Conservation (phyloP, 2,329 filamentous ascomycete genomes). For the Fusarium circinatum region DNA sequence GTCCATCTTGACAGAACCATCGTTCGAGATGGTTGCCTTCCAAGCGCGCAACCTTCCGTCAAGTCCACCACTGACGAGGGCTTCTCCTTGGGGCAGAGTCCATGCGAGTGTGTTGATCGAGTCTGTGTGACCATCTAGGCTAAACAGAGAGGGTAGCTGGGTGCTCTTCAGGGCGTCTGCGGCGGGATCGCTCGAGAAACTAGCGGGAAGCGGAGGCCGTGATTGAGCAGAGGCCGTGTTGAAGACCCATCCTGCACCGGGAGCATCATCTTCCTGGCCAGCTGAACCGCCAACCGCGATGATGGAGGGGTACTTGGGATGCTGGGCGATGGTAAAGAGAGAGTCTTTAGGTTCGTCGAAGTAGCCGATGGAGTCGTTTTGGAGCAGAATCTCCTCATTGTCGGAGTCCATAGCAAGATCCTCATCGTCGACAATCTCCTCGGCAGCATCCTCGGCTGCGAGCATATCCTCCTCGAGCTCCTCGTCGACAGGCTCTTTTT, state of each 20-base stretch:
- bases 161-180: conserved; percentile 61
- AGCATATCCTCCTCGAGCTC: conserved; percentile 54
- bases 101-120: conserved; percentile 89
- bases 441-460: conserved; percentile 72
- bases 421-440: conserved; percentile 76
- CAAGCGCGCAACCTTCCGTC: conserved; percentile 85
- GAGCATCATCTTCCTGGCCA: conserved; percentile 66
- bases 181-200: conserved; percentile 74
- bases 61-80: conserved; percentile 85
- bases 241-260: conserved; percentile 87
- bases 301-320: conserved; percentile 80
- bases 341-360: conserved; percentile 92
- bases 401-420: conserved; percentile 86
- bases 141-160: conserved; percentile 72
- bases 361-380: conserved; percentile 93
- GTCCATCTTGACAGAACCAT: conserved; percentile 61
- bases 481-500: conserved; percentile 40
- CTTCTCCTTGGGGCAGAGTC: conserved; percentile 84
- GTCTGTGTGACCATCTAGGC: conserved; percentile 90
- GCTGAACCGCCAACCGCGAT: conserved; percentile 86
- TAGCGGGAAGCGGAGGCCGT: conserved; percentile 77
- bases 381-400: conserved; percentile 79
- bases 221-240: conserved; percentile 73
- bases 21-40: conserved; percentile 60
- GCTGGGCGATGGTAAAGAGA: conserved; percentile 94